Evolutionary conservation across 768 basidiomycete species (phyloP).

Genomic region (Porphyrellus cyaneotinctus): DNA sequence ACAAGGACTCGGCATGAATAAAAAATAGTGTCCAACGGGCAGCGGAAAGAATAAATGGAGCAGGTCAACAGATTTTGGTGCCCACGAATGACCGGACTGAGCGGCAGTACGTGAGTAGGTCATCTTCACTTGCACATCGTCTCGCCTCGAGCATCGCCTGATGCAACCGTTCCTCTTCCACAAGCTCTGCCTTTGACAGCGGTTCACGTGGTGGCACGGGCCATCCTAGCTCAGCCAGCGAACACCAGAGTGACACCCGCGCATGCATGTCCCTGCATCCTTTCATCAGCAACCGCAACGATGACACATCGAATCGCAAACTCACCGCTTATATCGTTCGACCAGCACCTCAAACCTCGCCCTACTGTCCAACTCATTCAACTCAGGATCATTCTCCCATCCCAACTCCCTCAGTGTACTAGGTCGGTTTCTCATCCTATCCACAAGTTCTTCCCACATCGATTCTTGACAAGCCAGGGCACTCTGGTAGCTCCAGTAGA

Average conservation of each 20-base stretch:
- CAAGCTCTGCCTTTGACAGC: conserved; percentile 62
- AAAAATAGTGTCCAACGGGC: background rate
- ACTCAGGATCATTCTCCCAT: conserved; percentile 68
- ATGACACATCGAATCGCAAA: conserved; percentile 1
- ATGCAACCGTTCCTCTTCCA: conserved; percentile 61
- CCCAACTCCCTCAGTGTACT: conserved; percentile 53
- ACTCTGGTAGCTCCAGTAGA: conserved; percentile 57
- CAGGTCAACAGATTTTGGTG: conserved; percentile 38
- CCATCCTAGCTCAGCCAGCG: conserved; percentile 57
- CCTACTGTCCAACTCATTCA: conserved; percentile 52
- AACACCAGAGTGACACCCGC: conserved; percentile 62
- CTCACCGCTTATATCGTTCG: conserved; percentile 54
- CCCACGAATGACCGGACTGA: conserved; percentile 60
- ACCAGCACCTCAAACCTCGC: conserved; percentile 57
- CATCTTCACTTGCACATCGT: conserved; percentile 48
- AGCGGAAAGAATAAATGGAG: background rate
- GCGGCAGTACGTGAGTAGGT: conserved; percentile 51
- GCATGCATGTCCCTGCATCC: conserved; percentile 57
- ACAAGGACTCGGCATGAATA: conserved; percentile 5
- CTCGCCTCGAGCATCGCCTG: conserved; percentile 59
- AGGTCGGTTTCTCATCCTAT: conserved; percentile 54
- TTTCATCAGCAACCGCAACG: background rate
- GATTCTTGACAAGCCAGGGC: conserved; percentile 67
- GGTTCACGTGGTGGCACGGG: conserved; percentile 55
- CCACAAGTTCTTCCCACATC: conserved; percentile 73